Percentiles rank a stretch among this genome's conserved stretches.
These are phyloP conservation scores for Quercus tomentella DNA, from an alignment of 331 rosid species.

Conservation along the genomic window DNA sequence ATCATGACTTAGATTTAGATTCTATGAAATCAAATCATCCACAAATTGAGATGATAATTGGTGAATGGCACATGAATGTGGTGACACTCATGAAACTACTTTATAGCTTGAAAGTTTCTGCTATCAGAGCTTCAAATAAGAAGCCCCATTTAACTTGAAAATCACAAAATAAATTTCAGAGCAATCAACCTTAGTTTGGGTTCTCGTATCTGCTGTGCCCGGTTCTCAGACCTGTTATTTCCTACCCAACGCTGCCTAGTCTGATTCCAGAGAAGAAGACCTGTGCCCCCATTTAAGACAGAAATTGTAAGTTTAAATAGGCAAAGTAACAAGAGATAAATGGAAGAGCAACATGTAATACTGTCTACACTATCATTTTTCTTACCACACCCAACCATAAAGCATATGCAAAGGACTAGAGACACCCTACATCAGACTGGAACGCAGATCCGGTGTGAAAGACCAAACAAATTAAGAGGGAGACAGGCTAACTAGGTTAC, in stretches of 20 bases:
- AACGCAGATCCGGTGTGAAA: not conserved
- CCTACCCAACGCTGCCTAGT: conserved; percentile 85
- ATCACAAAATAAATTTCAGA: not conserved
- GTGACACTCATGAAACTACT: not conserved
- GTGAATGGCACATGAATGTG: not conserved
- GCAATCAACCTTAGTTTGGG: conserved; percentile 68
- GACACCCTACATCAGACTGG: not conserved
- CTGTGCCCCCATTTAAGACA: conserved; percentile 36
- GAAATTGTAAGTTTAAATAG: not conserved
- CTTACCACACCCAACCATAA: not conserved
- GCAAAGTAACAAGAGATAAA: not conserved
- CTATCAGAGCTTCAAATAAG: not conserved
- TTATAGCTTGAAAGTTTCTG: not conserved
- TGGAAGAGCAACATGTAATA: conserved; percentile 1
- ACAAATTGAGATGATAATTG: not conserved
- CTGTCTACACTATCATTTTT: not conserved
- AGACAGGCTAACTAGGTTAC: not conserved
- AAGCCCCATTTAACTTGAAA: not conserved
- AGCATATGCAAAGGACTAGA: not conserved
- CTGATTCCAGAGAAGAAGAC: conserved; percentile 90
- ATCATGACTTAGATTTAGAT: not conserved
- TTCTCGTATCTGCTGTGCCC: conserved; percentile 53
- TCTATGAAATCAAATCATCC: not conserved
- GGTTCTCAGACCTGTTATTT: conserved; percentile 44
- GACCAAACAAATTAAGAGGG: conserved; percentile 1